These are phyloP conservation scores for Hericium coralloides DNA, from an alignment of 768 basidiomycete species.

Conservation along the genomic window DNA sequence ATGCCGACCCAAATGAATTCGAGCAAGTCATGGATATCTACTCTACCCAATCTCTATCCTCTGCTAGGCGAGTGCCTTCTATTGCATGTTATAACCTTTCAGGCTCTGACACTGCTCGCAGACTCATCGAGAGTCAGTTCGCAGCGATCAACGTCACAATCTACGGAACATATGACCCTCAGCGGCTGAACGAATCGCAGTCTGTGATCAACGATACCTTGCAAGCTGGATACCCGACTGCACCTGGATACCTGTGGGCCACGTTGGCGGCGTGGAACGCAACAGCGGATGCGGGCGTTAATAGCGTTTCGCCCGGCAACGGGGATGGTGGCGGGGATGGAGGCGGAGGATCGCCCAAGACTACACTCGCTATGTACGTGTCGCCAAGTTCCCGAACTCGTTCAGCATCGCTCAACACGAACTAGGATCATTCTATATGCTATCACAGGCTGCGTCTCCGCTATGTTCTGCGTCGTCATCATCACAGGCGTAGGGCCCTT, in stretches of 20 bases:
- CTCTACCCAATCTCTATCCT: conserved; percentile 54
- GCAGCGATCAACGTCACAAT: conserved; percentile 40
- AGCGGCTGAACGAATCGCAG: conserved; percentile 47
- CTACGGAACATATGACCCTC: conserved; percentile 50
- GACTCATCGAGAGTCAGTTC: conserved; percentile 50
- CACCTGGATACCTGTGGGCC: conserved; percentile 61
- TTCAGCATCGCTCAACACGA: conserved; percentile 4
- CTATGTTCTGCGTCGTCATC: conserved; percentile 78
- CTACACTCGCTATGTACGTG: conserved; percentile 62
- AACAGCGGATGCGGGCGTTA: conserved; percentile 28
- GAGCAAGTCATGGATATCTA: conserved; percentile 73
- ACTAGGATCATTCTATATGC: conserved; percentile 75
- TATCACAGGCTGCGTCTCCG: conserved; percentile 84
- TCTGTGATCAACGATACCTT: conserved; percentile 36
- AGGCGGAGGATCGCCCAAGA: conserved; percentile 5
- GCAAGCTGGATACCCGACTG: conserved; percentile 29
- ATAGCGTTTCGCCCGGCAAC: conserved; percentile 16
- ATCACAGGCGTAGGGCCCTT: conserved; percentile 59
- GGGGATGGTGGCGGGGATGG: conserved; percentile 2
- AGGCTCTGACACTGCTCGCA: conserved; percentile 11
- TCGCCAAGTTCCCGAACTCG: background rate
- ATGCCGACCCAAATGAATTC: conserved; percentile 52
- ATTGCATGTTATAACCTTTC: conserved; percentile 4
- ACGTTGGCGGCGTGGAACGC: conserved; percentile 59
- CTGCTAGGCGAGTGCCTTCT: conserved; percentile 35